Base-by-base conservation (phyloP, 495 filamentous ascomycete genomes). In the Pyronema omphalodes region DNA sequence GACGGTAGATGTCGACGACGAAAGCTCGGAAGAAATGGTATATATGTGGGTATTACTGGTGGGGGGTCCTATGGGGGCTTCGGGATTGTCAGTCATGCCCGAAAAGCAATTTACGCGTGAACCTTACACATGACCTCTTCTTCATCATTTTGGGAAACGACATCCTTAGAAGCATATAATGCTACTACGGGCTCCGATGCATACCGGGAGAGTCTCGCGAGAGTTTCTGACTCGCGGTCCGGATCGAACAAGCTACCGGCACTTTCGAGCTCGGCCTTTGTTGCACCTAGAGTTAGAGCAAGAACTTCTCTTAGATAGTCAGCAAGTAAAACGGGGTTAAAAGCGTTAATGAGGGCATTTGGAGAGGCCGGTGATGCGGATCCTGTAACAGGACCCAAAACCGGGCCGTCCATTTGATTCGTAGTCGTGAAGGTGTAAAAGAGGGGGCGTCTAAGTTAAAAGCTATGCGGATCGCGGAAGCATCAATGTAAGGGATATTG, bases 101-200 rank as follows among this genome's bases (percentile, higher is more conserved):
- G 23, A 5, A 29, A 29, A 29, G 2, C 23, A 29, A 29, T 29
- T 29, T 29, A 29, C 23, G 23, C 23, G 23, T 29, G 23, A 29
- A 29, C 1, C 23, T 29, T 29, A 29, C 23, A 29, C 23, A 29
- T 29, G 23, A 29, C 23, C 23, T 29, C 23, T 29, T 29, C 23
- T 29, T 29, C 23, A 29, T 5, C 75, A 29, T 37, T 52, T 53
- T 66, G 58, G 40, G 23, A 29, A 29, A 78, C 68, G 36, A 83
- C 65, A 61, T 94, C 85, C 69, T 94, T 93, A 62, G 86, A 82
- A 55, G 93, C 82, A 68, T 94, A 96, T 48, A 99, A 70, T 23
- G 82, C 86, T 39, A 82, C 76, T 71, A 93, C 86, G 46, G 83
- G 71, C 68, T 95, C 91, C 29, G 80, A 77, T 47, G 87, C 86